A percentile compares a stretch with the other conserved stretches of the same genome.
phyloP scores from a whole-genome alignment of 202 grass and related monocot genomes.

The Carex arenaria region DNA sequence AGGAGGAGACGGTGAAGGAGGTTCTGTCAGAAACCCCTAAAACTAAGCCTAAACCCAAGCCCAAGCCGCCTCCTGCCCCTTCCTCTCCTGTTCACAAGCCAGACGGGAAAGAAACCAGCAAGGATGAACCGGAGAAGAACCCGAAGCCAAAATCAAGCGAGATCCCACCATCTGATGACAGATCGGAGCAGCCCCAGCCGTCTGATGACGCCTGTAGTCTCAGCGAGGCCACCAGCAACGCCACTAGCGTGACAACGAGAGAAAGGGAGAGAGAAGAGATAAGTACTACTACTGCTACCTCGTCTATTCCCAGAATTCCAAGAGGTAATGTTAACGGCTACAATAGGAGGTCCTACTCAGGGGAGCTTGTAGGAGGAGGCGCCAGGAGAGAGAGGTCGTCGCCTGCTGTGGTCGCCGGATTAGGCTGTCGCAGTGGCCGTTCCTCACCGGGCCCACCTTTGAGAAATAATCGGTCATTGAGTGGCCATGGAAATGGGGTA shows the following conservation, averaged over 20 bases:
- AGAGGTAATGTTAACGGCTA: background rate
- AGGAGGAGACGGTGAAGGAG: slow-evolving; percentile 94
- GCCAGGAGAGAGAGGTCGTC: slow-evolving; percentile 24
- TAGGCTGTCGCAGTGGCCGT: slow-evolving; percentile 48
- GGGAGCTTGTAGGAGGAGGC: slow-evolving; percentile 12
- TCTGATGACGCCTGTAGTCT: slow-evolving; percentile 1
- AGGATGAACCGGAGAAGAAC: slow-evolving; percentile 27
- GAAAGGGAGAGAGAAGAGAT: slow-evolving; percentile 30
- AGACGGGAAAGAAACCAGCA: slow-evolving; percentile 11
- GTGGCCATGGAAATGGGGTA: background rate
- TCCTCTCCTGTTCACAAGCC: background rate
- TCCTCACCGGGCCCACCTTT: slow-evolving; percentile 38
- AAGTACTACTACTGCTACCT: slow-evolving; percentile 13
- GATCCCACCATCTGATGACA: background rate
- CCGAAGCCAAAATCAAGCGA: slow-evolving; percentile 30
- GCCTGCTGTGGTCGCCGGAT: slow-evolving; percentile 16
- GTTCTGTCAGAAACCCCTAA: slow-evolving; percentile 80
- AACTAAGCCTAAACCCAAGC: slow-evolving; percentile 21
- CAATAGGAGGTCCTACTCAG: slow-evolving; percentile 36
- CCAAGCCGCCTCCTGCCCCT: background rate
- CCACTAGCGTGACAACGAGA: slow-evolving; percentile 18
- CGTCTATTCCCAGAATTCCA: slow-evolving; percentile 39
- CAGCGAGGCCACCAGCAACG: slow-evolving; percentile 19
- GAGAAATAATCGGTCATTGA: slow-evolving; percentile 17
- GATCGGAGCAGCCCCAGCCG: slow-evolving; percentile 23